Base-by-base conservation (phyloP, 2,329 filamentous ascomycete genomes). In the Monilinia fructicola region DNA sequence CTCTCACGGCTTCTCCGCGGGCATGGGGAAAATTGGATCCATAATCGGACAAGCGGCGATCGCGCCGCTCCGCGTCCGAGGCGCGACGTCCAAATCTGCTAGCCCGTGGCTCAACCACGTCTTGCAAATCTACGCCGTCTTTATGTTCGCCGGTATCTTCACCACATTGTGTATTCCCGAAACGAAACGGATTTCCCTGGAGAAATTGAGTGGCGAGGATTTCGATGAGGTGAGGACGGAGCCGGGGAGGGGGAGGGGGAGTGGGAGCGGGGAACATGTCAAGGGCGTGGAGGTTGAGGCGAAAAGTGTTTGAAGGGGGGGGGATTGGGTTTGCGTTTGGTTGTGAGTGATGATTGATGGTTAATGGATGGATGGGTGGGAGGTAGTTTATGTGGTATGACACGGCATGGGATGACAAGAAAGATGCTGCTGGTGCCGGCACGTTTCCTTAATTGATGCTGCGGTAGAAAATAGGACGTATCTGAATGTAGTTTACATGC, bases 121-220 rank as follows among this genome's bases (percentile, higher is more conserved):
- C 54, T 87, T 94, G 79, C 83, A 92, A 76, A 89, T 93, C 55
- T 93, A 91, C 76, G 89, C 90, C 0, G 81, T 91, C 11, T 93
- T 94, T 80, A 94, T 93, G 91, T 81, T 94, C 4, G 83, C 84
- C 54, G 91, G 91, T 56, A 82, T 86, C 64, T 78, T 91, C 59
- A 87, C 86, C 1, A 87, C 88, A 1, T 78, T 93, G 3, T 78
- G 94, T 42, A 89, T 93, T 38, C 90, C 90, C 0, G 91, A 93
- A 79, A 93, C 89, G 0, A 93, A 90, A 79, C 82, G 89, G 1
- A 83, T 87, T 78, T 91, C 90, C 0, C 80, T 95, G 54, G 91
- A 92, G 74, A 84, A 88, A 70, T 79, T 92, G 23, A 84, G 87
- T 3, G 88, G 88, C 6, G 89, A 92, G 75, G 70, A 42, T n/a